Base-by-base conservation (phyloP, 2,329 filamentous ascomycete genomes). In the Colletotrichum eremochloae region DNA sequence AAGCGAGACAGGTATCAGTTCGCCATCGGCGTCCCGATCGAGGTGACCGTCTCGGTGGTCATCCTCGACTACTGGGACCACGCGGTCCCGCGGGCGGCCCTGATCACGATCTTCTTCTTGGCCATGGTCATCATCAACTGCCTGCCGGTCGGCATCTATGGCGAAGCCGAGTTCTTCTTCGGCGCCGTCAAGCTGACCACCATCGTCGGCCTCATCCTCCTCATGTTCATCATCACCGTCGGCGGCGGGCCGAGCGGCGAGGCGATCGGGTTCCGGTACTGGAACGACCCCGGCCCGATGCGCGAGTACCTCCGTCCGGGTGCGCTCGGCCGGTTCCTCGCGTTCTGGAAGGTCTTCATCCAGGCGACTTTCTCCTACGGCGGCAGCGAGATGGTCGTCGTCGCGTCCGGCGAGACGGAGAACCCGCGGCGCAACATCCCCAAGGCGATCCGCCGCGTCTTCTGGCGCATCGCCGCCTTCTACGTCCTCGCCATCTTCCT, bases 141-240 rank as follows among this genome's bases (percentile, higher is more conserved):
- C 66, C 76, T 84, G 31, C 81, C 80, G 8, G 82, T 84, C 44
- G 78, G 84, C 38, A 80, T 85, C 29, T 89, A 87, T 74, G 87
- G 87, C n/a, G 87, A 89, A 73, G 82, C 86, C 61, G 87, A 89
- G 74, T 87, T 87, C 77, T 79, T 80, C 42, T 87, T 88, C 69
- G 85, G 85, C 31, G 81, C 84, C 4, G 78, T 87, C 75, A 88
- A 88, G 75, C 79, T 88, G 50, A 81, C 81, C 7, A 85, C 84
- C 5, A 86, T 87, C 69, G 75, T 88, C 53, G 86, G 85, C 0
- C 77, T 88, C 52, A 84, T 88, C 74, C 75, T 88, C 9, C 81
- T 87, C 63, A 84, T 86, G 78, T 79, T 88, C 72, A 82, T 87
- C 75, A 82, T 86, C 68, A 84, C 84, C 44, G 79, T 86, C n/a